Base-by-base conservation (phyloP, 2,329 filamentous ascomycete species). In the Pezicula radicicola region DNA sequence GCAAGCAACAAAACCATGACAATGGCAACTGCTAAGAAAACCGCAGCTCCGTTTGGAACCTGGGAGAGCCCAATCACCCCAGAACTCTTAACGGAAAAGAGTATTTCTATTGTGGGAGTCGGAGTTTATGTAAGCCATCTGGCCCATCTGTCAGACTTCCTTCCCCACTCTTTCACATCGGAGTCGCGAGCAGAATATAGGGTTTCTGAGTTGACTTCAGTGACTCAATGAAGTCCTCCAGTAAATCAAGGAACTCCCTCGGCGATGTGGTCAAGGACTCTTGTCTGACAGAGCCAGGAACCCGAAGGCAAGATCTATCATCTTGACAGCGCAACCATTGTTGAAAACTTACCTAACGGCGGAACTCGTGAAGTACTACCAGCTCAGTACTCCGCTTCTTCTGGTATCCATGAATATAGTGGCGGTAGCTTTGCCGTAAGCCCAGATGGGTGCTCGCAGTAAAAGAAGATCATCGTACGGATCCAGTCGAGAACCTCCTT, bases 381-480 rank as follows among this genome's bases (percentile, higher is more conserved):
- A 1, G 60, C 57, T 3, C 64, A 70, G 0, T 73, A 72, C 55
- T 74, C 69, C 51, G 75, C 71, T 9, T 65, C 67, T 46, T 77
- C 74, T 27, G 66, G 60, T 0, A 73, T 79, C 15, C 77, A 80
- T 55, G 77, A 78, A 55, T 78, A 80, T 46, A 77, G 78, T 2
- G 77, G 76, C 9, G 69, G 70, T 3, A 61, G 73, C 0, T 74
- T 74, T 50, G 70, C 69, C 4, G 63, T 75, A 10, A 55, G 72
- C 1, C 61, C 60, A 0, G 66, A 73, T 40, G 69, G 68, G 3
- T 42, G 57, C 58, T 81, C 8, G 76, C 77, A 0, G 69, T 75
- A 19, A 66, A 78, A 53, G 78, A 81, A 56, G 75, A 80, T 35
- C 63, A 62, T 4, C 52, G 67, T 9, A 59, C 71, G 4, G 63